Conservation (phyloP, 2,329 filamentous ascomycete genomes). For the Aspergillus brasiliensis region DNA sequence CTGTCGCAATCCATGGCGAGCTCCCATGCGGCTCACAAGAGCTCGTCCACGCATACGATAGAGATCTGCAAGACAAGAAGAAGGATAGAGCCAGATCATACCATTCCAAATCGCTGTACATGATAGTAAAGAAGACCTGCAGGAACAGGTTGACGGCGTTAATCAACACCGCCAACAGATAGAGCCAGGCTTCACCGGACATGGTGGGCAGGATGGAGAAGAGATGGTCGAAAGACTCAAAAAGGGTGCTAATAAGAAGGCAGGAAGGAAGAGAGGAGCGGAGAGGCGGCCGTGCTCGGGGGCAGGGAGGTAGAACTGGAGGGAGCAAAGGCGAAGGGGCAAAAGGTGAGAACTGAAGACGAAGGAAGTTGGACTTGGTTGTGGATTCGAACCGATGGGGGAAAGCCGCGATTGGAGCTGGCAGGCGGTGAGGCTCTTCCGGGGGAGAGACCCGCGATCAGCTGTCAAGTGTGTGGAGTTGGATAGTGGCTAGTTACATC, state of each 20-base stretch:
- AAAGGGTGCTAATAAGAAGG: conserved; percentile 10
- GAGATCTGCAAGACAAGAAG: not conserved
- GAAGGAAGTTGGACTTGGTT: not conserved
- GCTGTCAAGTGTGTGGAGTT: not conserved
- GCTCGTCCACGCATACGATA: not conserved
- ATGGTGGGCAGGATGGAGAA: conserved; percentile 56
- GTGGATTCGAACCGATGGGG: conserved; percentile 17
- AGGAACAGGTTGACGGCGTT: conserved; percentile 99
- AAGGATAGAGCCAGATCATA: conserved; percentile 49
- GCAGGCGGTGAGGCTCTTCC: conserved; percentile 16
- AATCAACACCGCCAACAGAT: conserved; percentile 95
- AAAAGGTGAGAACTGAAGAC: not conserved
- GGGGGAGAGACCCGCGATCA: not conserved
- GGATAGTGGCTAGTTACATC: not conserved
- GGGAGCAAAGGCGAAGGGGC: conserved; percentile 22
- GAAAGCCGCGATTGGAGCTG: conserved; percentile 17
- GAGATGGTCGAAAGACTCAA: conserved; percentile 8
- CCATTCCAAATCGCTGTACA: conserved; percentile 99
- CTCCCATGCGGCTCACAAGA: not conserved
- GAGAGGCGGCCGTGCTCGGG: conserved; percentile 5
- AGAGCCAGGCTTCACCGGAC: conserved; percentile 98
- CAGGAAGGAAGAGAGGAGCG: conserved; percentile 20
- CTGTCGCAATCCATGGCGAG: conserved; percentile 10
- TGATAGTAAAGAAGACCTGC: conserved; percentile 99
- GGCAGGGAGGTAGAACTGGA: conserved; percentile 18